A percentile compares a stretch with the other conserved stretches of the same genome.
Conservation (phyloP, 106 monocot genomes). For the Agapanthus africanus region DNA sequence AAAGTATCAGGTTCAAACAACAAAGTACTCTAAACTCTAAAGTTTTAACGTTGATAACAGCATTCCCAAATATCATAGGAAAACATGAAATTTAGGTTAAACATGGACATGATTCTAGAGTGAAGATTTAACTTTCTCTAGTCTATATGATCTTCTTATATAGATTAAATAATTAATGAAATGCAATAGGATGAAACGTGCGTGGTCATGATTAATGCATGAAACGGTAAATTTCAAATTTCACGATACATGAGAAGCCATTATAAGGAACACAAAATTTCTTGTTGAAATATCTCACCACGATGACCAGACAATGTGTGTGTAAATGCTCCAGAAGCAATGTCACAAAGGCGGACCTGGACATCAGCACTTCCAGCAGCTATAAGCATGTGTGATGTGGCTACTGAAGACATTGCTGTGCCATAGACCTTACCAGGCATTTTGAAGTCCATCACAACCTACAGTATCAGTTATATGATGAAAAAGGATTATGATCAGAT, state of each 20-base stretch:
- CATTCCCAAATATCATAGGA: no score
- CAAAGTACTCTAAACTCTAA: background rate
- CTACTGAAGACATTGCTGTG: conserved; percentile 70
- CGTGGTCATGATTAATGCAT: background rate
- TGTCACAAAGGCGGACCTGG: conserved; percentile 91
- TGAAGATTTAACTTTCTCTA: background rate
- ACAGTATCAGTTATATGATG: conserved; percentile 2
- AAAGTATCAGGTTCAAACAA: background rate
- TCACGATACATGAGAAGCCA: background rate
- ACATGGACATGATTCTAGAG: background rate
- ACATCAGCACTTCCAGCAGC: conserved; percentile 92
- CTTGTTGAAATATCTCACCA: conserved; percentile 33
- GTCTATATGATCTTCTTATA: background rate
- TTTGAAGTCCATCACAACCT: conserved; percentile 91
- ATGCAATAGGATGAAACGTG: background rate
- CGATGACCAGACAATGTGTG: conserved; percentile 96
- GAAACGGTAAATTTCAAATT: background rate
- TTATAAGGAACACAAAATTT: background rate
- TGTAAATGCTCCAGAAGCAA: conserved; percentile 95
- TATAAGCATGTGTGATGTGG: conserved; percentile 84
- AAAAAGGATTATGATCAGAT: background rate
- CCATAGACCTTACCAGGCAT: conserved; percentile 96
- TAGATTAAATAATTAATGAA: background rate
- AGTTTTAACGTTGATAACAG: no score
- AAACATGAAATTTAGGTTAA: background rate